A percentile compares a stretch with the other conserved stretches of the same genome.
phyloP scores from a whole-genome alignment of 2,329 filamentous ascomycete species.

The Cyclaneusma minus region DNA sequence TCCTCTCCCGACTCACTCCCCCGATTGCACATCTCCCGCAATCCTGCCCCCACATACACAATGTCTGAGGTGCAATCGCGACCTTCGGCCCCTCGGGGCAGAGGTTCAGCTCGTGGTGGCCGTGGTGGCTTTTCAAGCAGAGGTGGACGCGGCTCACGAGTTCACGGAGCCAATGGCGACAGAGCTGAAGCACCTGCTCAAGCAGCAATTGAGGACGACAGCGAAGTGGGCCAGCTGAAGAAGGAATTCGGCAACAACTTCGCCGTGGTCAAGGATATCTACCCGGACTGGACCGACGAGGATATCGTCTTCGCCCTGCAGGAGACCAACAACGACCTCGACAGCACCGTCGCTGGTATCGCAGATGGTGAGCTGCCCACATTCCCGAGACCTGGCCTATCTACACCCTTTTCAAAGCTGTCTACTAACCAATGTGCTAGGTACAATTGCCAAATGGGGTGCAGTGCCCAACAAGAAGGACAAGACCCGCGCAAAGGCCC shows the following conservation, averaged over 20 bases:
- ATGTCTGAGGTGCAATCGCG: slow-evolving; percentile 95
- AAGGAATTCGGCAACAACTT: slow-evolving; percentile 74
- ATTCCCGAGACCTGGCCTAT: slow-evolving; percentile 9
- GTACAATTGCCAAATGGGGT: slow-evolving; percentile 68
- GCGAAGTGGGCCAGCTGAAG: slow-evolving; percentile 83
- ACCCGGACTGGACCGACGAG: slow-evolving; percentile 88
- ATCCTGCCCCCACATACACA: slow-evolving; percentile 14
- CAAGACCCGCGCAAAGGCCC: slow-evolving; percentile 54
- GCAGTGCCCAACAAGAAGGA: slow-evolving; percentile 74
- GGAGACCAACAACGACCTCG: slow-evolving; percentile 70
- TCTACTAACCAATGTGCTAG: slow-evolving; percentile 27
- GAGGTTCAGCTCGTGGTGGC: slow-evolving; percentile 79
- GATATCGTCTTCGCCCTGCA: slow-evolving; percentile 87
- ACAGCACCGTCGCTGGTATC: slow-evolving; percentile 62
- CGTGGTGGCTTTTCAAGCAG: slow-evolving; percentile 57
- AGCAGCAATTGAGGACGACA: slow-evolving; percentile 59
- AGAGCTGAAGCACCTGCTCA: slow-evolving; percentile 42
- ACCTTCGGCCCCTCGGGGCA: slow-evolving; percentile 70
- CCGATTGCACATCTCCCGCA: slow-evolving; percentile 1
- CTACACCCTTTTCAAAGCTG: too few relatives aligned
- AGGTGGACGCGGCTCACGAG: slow-evolving; percentile 54
- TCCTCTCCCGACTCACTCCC: slow-evolving; percentile 2
- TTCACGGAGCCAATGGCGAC: slow-evolving; percentile 58
- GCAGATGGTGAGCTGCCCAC: slow-evolving; percentile 46
- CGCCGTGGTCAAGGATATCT: slow-evolving; percentile 75